Conservation (phyloP, 2,329 filamentous ascomycete species). For the Plectosphaerella plurivora region DNA sequence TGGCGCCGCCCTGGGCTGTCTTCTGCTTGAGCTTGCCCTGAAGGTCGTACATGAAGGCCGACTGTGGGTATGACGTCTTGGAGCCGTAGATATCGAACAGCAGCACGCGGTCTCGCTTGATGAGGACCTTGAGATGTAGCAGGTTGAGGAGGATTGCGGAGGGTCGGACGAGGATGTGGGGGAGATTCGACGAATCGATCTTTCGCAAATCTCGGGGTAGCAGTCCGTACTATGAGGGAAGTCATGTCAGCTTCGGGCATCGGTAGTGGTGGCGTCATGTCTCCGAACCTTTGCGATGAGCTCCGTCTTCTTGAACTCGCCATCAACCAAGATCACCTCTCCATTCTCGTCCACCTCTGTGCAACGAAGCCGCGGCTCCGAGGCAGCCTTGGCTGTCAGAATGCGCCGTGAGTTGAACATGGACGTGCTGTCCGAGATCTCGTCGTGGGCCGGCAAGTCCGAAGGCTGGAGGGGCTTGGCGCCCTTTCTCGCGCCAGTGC, state of each 20-base stretch:
- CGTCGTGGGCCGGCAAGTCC: conserved; percentile 53
- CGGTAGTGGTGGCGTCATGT: background rate
- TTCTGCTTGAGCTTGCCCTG: conserved; percentile 90
- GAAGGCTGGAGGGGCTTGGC: conserved; percentile 45
- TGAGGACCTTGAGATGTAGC: conserved; percentile 91
- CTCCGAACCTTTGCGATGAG: conserved; percentile 78
- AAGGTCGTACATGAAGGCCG: conserved; percentile 95
- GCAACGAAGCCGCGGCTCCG: conserved; percentile 82
- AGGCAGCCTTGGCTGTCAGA: conserved; percentile 69
- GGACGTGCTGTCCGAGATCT: conserved; percentile 54
- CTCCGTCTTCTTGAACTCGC: conserved; percentile 97
- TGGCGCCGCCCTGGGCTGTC: conserved; percentile 44
- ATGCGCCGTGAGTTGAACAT: conserved; percentile 68
- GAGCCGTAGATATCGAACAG: conserved; percentile 96
- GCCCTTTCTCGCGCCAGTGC: conserved; percentile 29
- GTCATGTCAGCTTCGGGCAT: background rate
- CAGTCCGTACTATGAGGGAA: conserved; percentile 67
- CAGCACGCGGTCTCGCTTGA: conserved; percentile 90
- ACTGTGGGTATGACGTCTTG: conserved; percentile 91
- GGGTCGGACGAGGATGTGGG: conserved; percentile 89
- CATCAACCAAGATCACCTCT: conserved; percentile 86
- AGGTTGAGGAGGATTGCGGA: conserved; percentile 93
- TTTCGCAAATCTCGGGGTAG: conserved; percentile 93
- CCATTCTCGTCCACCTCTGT: conserved; percentile 94
- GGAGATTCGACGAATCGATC: conserved; percentile 93